phyloP scores from a whole-genome alignment of 2,329 filamentous ascomycete species.

The Monosporascus sp. region DNA sequence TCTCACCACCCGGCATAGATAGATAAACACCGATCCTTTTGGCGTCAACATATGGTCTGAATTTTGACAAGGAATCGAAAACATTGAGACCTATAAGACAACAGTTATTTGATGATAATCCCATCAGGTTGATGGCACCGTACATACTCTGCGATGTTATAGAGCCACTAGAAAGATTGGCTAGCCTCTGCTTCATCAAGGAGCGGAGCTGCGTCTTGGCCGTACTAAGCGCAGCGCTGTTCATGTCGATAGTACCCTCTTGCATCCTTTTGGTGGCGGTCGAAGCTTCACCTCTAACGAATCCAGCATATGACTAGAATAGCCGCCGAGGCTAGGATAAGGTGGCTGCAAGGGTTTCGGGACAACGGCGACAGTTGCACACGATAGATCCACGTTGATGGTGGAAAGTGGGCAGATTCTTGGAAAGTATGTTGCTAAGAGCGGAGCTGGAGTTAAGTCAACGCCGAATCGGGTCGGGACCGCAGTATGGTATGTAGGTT shows the following conservation, averaged over 20 bases:
- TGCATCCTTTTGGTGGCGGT: slow-evolving; percentile 13
- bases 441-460: neutral
- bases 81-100: slow-evolving; percentile 53
- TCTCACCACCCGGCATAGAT: slow-evolving; percentile 84
- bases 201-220: slow-evolving; percentile 74
- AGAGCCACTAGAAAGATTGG: slow-evolving; percentile 54
- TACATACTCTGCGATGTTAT: slow-evolving; percentile 65
- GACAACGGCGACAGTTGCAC: neutral
- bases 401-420: neutral
- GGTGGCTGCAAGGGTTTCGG: neutral
- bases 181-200: slow-evolving; percentile 63
- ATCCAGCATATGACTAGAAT: neutral
- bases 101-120: slow-evolving; percentile 3
- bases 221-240: slow-evolving; percentile 43
- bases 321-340: neutral
- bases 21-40: slow-evolving; percentile 79
- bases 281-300: slow-evolving; percentile 1
- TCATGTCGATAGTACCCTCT: slow-evolving; percentile 21
- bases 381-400: neutral
- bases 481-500: neutral
- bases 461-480: neutral
- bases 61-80: slow-evolving; percentile 57
- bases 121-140: slow-evolving; percentile 1
- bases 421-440: neutral
- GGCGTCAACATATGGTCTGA: slow-evolving; percentile 72